Evolutionary conservation across 1,284 basidiomycete species (phyloP).

Genomic region (Trametes hirsuta): DNA sequence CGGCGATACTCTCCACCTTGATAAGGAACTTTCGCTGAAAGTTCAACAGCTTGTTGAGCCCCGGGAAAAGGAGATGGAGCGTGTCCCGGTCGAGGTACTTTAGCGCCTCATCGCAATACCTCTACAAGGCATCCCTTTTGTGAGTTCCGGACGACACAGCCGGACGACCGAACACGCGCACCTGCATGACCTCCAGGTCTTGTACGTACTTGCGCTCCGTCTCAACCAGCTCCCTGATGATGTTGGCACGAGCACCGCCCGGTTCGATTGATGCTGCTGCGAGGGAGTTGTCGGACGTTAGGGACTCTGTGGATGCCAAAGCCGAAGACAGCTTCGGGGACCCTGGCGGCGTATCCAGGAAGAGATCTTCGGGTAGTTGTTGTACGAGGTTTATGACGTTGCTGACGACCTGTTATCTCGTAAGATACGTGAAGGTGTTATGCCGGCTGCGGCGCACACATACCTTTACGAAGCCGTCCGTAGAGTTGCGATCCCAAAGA

Average conservation of each 20-base stretch:
- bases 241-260: slow-evolving; percentile 55
- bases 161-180: slow-evolving; percentile 39
- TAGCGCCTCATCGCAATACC: slow-evolving; percentile 81
- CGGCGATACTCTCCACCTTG: slow-evolving; percentile 85
- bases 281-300: slow-evolving; percentile 44
- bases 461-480: slow-evolving; percentile 95
- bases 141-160: slow-evolving; percentile 12
- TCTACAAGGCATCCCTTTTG: slow-evolving; percentile 46
- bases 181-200: slow-evolving; percentile 97
- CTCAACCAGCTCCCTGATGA: slow-evolving; percentile 87
- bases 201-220: slow-evolving; percentile 98
- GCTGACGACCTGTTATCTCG: slow-evolving; percentile 74
- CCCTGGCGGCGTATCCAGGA: slow-evolving; percentile 64
- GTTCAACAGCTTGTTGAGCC: slow-evolving; percentile 93
- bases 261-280: slow-evolving; percentile 38
- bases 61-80: slow-evolving; percentile 94
- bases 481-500: slow-evolving; percentile 88
- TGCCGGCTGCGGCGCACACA: slow-evolving; percentile 24
- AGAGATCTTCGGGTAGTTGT: slow-evolving; percentile 74
- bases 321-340: slow-evolving; percentile 54
- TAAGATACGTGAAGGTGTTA: slow-evolving; percentile 5
- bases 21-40: slow-evolving; percentile 98
- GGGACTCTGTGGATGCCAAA: slow-evolving; percentile 63
- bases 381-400: slow-evolving; percentile 91
- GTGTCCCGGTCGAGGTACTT: slow-evolving; percentile 92